A percentile compares a stretch with the other conserved stretches of the same genome.
Conservation (phyloP, 331 rosid genomes). For the Cydonia oblonga region DNA sequence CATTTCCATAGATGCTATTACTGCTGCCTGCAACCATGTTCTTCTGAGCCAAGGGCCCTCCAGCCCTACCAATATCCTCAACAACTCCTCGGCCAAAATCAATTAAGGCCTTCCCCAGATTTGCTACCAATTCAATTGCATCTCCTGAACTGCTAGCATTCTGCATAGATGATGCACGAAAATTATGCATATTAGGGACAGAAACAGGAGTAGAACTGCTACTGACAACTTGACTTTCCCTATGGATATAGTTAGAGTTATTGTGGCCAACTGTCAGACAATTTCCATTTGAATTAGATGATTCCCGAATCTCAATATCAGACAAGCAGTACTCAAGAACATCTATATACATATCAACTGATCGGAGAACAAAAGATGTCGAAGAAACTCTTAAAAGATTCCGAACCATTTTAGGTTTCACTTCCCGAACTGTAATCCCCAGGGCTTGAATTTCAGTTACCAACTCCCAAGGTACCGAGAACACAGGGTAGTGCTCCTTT, state of each 20-base stretch:
- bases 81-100: slow-evolving; percentile 94
- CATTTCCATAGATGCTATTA: slow-evolving; percentile 27
- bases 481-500: slow-evolving; percentile 95
- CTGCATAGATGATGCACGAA: slow-evolving; percentile 35
- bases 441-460: slow-evolving; percentile 84
- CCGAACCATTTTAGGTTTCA: slow-evolving; percentile 94
- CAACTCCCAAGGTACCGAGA: slow-evolving; percentile 96
- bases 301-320: slow-evolving; percentile 43
- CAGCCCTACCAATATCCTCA: slow-evolving; percentile 83
- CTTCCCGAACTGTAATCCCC: slow-evolving; percentile 67
- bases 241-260: slow-evolving; percentile 13
- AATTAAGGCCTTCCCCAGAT: slow-evolving; percentile 85
- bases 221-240: slow-evolving; percentile 28
- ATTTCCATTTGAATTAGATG: slow-evolving; percentile 32
- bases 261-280: slow-evolving; percentile 16
- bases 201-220: slow-evolving; percentile 35
- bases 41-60: slow-evolving; percentile 45
- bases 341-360: slow-evolving; percentile 81
- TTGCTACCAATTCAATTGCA: slow-evolving; percentile 94
- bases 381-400: slow-evolving; percentile 65
- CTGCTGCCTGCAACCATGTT: slow-evolving; percentile 30
- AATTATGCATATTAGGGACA: slow-evolving; percentile 29
- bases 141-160: slow-evolving; percentile 81
- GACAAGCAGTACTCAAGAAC: slow-evolving; percentile 96
- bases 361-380: slow-evolving; percentile 51